Conservation (phyloP, 108 stramenopile genomes). For the Cylindrotheca closterium region DNA sequence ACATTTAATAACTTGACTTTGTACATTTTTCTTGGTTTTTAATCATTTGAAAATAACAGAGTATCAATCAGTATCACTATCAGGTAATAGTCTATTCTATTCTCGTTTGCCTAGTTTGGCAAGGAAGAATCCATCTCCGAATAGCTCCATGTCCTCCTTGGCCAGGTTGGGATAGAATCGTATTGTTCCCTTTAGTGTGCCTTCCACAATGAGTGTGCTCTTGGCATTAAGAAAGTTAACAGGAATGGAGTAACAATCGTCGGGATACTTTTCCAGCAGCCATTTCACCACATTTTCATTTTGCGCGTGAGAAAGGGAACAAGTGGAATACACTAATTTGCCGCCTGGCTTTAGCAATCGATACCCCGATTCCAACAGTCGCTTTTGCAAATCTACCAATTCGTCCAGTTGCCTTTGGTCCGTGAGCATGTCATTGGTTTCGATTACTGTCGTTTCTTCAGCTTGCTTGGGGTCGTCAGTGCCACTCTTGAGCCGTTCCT, state of each 20-base stretch:
- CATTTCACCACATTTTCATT: constrained; percentile 87
- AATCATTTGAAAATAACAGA: neutral
- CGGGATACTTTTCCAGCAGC: constrained; percentile 51
- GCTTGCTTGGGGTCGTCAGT: neutral
- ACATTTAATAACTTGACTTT: neutral
- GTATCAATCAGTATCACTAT: neutral
- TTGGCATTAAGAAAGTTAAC: constrained; percentile 35
- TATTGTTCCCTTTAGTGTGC: constrained; percentile 50
- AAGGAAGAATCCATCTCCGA: constrained; percentile 72
- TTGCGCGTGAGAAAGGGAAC: constrained; percentile 81
- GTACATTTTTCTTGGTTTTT: neutral
- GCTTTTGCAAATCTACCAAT: constrained; percentile 76
- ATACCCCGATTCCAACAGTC: constrained; percentile 75
- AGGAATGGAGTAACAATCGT: constrained; percentile 53
- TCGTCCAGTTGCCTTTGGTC: constrained; percentile 43
- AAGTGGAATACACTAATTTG: constrained; percentile 88
- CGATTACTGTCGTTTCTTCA: neutral
- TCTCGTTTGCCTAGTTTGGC: constrained; percentile 50
- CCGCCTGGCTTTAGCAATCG: constrained; percentile 77
- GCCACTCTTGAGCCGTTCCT: constrained; percentile 34
- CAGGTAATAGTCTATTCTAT: neutral
- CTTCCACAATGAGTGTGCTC: constrained; percentile 32
- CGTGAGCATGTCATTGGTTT: constrained; percentile 36
- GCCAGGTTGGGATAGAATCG: constrained; percentile 54
- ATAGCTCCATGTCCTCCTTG: constrained; percentile 7